A percentile compares a stretch with the other conserved stretches of the same genome.
Conservation (phyloP, 768 basidiomycete species). For the Suillus hirtellus region DNA sequence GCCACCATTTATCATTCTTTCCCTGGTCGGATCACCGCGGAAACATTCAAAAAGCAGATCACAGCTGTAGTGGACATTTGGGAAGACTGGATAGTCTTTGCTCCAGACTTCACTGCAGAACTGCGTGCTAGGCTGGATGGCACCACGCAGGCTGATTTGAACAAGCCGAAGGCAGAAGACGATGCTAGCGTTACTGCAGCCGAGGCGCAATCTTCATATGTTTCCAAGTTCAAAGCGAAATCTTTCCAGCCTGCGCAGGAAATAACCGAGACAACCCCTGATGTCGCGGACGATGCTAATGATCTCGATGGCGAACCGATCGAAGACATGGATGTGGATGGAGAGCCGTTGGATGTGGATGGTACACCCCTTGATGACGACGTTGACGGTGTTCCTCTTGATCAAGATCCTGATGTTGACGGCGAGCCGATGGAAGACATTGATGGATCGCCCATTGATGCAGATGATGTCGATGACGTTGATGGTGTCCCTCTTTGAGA, state of each 20-base stretch:
- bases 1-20: constrained; percentile 94
- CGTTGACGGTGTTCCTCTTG: constrained; percentile 41
- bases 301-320: constrained; percentile 56
- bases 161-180: constrained; percentile 29
- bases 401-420: constrained; percentile 25
- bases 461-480: constrained; percentile 16
- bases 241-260: constrained; percentile 72
- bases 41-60: constrained; percentile 94
- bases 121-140: constrained; percentile 79
- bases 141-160: constrained; percentile 30
- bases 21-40: constrained; percentile 93
- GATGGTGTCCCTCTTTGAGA: constrained; percentile 15
- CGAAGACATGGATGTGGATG: constrained; percentile 53
- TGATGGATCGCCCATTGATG: constrained; percentile 41
- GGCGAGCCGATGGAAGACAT: constrained; percentile 33
- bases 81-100: constrained; percentile 98
- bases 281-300: constrained; percentile 40
- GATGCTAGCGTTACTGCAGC: constrained; percentile 14
- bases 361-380: constrained; percentile 39
- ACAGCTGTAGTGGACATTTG: constrained; percentile 88
- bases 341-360: constrained; percentile 39
- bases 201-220: constrained; percentile 36
- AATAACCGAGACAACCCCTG: constrained; percentile 25
- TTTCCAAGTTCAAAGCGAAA: constrained; percentile 74
- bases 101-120: constrained; percentile 79